Conservation (phyloP, 352 stramenopile species). For the Phytophthora hibernalis region DNA sequence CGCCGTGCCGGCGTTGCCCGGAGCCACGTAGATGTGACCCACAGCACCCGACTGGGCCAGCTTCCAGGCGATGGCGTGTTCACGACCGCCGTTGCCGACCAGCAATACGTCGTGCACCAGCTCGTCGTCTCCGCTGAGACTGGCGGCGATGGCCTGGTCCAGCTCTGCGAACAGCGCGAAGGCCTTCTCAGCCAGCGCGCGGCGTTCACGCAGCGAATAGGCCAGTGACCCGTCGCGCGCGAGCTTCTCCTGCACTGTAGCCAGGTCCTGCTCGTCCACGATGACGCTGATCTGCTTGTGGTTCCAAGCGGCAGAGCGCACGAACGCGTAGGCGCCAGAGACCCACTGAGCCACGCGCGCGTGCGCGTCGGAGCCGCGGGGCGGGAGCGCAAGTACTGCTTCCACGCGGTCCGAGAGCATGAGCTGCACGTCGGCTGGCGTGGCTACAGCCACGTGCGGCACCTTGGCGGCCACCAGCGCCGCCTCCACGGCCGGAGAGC, state of each 20-base stretch:
- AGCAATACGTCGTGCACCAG: constrained; percentile 91
- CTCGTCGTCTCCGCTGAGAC: constrained; percentile 62
- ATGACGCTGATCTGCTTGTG: constrained; percentile 89
- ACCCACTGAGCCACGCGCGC: constrained; percentile 69
- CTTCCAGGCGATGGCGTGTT: constrained; percentile 96
- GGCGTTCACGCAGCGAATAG: constrained; percentile 76
- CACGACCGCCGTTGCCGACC: constrained; percentile 92
- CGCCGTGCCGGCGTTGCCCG: constrained; percentile 91
- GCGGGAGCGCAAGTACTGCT: constrained; percentile 70
- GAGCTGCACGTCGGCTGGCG: constrained; percentile 70
- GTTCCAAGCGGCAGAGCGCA: constrained; percentile 87
- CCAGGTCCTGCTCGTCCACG: constrained; percentile 70
- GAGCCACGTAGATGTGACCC: constrained; percentile 88
- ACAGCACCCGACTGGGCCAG: constrained; percentile 84
- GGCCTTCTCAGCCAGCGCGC: constrained; percentile 77
- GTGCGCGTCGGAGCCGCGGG: constrained; percentile 43
- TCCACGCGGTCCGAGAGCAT: constrained; percentile 76
- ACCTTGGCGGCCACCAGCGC: constrained; percentile 79
- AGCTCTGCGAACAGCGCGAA: constrained; percentile 80
- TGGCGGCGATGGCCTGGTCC: constrained; percentile 68
- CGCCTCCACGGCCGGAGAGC: constrained; percentile 55
- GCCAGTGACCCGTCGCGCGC: constrained; percentile 68
- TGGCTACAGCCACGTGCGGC: constrained; percentile 69
- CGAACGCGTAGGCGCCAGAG: constrained; percentile 78
- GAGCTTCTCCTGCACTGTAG: constrained; percentile 56